Percentiles rank a stretch among this genome's conserved stretches.
Conservation (phyloP, 345 rosid species). For the Cardiospermum halicacabum region DNA sequence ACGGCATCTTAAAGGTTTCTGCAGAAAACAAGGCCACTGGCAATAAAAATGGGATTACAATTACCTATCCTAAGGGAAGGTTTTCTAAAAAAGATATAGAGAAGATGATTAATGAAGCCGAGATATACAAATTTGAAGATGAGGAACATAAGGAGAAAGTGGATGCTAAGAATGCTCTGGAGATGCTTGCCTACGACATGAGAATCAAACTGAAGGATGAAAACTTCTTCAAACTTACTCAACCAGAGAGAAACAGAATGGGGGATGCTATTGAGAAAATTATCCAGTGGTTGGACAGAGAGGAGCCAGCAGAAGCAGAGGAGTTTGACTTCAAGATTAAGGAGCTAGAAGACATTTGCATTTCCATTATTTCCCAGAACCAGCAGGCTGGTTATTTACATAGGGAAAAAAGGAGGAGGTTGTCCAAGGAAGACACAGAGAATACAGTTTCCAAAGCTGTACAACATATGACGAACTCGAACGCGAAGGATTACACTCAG, state of each 20-base stretch:
- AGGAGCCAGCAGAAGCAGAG: background rate
- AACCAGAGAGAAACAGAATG: background rate
- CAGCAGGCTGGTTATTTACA: too few species aligned
- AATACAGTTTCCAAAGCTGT: too few species aligned
- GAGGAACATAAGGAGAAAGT: too few species aligned
- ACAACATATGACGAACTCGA: too few species aligned
- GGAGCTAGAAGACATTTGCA: background rate
- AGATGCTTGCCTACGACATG: slow-evolving; percentile 8
- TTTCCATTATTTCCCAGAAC: background rate
- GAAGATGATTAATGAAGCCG: too few species aligned
- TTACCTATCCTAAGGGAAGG: too few species aligned
- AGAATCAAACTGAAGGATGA: background rate
- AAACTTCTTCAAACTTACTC: background rate
- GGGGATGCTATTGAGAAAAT: background rate
- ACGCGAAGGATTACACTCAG: too few species aligned
- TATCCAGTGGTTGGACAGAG: background rate
- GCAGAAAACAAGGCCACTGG: slow-evolving; percentile 22
- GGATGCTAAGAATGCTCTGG: slow-evolving; percentile 19
- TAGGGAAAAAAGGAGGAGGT: too few species aligned
- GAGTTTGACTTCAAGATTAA: background rate
- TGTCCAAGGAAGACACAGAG: too few species aligned
- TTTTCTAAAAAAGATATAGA: too few species aligned
- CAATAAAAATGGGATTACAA: slow-evolving; percentile 21
- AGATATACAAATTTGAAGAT: too few species aligned
- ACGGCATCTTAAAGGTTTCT: slow-evolving; percentile 23